Conservation (phyloP, 768 basidiomycete species). For the Hypsizygus marmoreus region DNA sequence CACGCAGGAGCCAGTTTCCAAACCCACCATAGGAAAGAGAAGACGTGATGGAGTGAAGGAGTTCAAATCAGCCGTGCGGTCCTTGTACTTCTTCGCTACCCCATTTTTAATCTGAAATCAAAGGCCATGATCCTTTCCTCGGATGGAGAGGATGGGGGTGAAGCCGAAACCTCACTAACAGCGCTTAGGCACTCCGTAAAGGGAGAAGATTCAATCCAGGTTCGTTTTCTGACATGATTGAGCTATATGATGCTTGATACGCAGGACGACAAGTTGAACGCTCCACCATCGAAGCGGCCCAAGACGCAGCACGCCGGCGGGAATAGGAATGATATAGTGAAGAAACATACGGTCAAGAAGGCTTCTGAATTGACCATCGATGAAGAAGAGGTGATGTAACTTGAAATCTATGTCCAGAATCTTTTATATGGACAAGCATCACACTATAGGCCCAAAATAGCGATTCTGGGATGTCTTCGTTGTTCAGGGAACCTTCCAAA, state of each 20-base stretch:
- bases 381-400: background rate
- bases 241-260: too few relatives aligned
- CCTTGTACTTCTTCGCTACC: background rate
- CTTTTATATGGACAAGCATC: background rate
- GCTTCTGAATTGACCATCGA: background rate
- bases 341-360: background rate
- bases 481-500: constrained; percentile 61
- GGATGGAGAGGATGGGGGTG: constrained; percentile 34
- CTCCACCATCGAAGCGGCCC: constrained; percentile 9
- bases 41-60: constrained; percentile 21
- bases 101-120: constrained; percentile 14
- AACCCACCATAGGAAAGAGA: too few relatives aligned
- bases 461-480: constrained; percentile 62
- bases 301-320: constrained; percentile 14
- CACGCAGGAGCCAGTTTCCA: too few relatives aligned
- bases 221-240: too few relatives aligned
- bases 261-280: background rate
- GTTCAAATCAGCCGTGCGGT: constrained; percentile 41
- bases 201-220: background rate
- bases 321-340: background rate
- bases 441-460: constrained; percentile 32
- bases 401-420: background rate
- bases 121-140: constrained; percentile 39
- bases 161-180: background rate
- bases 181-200: background rate